Evolutionary conservation across 441 rosid species (phyloP), one percentile per base, ranked within the genome.

Genomic region (Pelargonium cotyledonis): DNA sequence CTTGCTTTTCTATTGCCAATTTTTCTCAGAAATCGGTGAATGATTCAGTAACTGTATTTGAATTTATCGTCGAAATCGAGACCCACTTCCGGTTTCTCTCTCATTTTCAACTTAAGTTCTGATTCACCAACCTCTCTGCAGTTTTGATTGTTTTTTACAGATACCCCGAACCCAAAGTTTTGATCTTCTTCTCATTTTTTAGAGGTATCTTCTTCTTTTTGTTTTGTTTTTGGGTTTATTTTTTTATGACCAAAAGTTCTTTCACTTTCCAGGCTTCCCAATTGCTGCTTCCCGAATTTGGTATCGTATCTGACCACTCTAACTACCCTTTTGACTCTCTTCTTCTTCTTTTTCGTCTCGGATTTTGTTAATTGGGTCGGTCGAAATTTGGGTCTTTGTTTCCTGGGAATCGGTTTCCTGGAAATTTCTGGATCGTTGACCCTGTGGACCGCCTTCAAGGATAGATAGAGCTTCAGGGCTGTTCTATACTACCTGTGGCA

Each of bases 281-380:
- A 53, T 53, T 53, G 60, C 8, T n/a, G 60, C 60, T n/a, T n/a
- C 60, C 51, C 60, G 60, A 53, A 53, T 53, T 53, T 12, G 60
- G 60, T 15, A 53, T 53, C 60, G 60, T 15, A 53, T 53, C 60
- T 15, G 60, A 53, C 15, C 4, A n/a, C 21, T 53, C 57, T 49
- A n/a, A 15, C 57, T 49, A 49, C 57, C 18, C 15, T 49, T 49
- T 15, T 53, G 60, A 53, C 60, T 53, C 60, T 53, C 18, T 5
- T 14, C 15, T n/a, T 14, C 15, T 51, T 7, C 57, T 3, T 51
- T 53, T 49, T 12, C 57, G 9, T 5, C 14, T 49, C 57, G 15
- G 57, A 49, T 49, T 49, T 49, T 14, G 57, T 3, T 1, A 3
- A 53, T 53, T 53, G 60, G n/a, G 60, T 12, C 16, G 15, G 16